phyloP scores from a whole-genome alignment of 371 early-diverging fungal genomes.

The Chytridium lagenaria region DNA sequence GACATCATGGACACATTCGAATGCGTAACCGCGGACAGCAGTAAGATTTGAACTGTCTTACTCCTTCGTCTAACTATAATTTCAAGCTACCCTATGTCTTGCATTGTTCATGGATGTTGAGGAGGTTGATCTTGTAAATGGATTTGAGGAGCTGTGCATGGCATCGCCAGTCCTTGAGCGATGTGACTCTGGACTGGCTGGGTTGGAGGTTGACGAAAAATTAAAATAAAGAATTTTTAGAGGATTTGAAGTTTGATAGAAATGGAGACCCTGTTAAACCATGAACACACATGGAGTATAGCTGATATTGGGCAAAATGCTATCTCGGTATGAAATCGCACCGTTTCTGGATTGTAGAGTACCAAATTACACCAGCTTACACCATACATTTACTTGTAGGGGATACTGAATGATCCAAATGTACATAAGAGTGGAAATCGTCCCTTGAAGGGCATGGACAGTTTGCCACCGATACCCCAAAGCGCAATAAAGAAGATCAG shows the following conservation, averaged over 20 bases:
- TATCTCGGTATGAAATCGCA: slow-evolving; percentile 46
- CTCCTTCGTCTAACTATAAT: no score
- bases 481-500: slow-evolving; percentile 51
- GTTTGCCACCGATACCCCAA: slow-evolving; percentile 41
- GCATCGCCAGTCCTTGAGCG: neutral
- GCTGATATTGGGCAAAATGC: slow-evolving; percentile 55
- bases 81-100: neutral
- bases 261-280: slow-evolving; percentile 41
- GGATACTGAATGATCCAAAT: slow-evolving; percentile 49
- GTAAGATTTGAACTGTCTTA: neutral
- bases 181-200: neutral
- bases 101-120: slow-evolving; percentile 11
- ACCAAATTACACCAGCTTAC: no score
- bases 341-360: neutral
- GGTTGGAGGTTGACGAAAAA: no score
- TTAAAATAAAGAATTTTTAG: neutral
- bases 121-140: neutral
- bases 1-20: neutral
- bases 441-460: slow-evolving; percentile 47
- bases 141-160: neutral
- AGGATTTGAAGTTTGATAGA: neutral
- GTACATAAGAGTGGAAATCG: slow-evolving; percentile 31
- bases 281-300: slow-evolving; percentile 50
- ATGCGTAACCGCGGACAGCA: neutral
- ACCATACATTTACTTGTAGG: slow-evolving; percentile 25